Evolutionary conservation across 352 stramenopile species (phyloP).

Genomic region (Phytophthora multivora): DNA sequence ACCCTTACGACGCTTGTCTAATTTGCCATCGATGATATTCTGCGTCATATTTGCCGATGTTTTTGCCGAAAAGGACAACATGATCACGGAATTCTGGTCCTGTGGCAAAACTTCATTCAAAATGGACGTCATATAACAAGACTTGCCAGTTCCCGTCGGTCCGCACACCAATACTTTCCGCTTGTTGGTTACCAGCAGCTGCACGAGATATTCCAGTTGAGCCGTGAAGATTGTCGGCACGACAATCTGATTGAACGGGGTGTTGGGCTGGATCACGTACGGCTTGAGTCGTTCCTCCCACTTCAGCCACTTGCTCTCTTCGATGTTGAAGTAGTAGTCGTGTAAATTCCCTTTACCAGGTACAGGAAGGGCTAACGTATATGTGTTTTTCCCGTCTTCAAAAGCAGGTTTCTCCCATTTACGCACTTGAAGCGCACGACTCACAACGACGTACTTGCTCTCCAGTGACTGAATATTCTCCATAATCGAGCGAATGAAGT

Average conservation of each 20-base stretch:
- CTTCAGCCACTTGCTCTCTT: conserved; percentile 87
- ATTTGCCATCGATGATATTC: conserved; percentile 95
- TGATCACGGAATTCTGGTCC: conserved; percentile 87
- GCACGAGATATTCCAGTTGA: conserved; percentile 89
- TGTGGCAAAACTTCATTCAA: conserved; percentile 80
- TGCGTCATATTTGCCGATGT: conserved; percentile 95
- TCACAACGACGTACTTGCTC: conserved; percentile 76
- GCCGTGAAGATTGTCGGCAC: conserved; percentile 94
- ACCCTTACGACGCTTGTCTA: conserved; percentile 93
- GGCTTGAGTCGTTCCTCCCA: conserved; percentile 91
- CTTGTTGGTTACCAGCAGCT: conserved; percentile 81
- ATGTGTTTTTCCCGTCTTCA: conserved; percentile 64
- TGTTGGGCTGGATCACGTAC: conserved; percentile 86
- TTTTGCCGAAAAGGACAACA: conserved; percentile 93
- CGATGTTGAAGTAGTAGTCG: conserved; percentile 88
- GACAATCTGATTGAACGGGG: conserved; percentile 92
- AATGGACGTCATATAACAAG: conserved; percentile 90
- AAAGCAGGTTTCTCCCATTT: conserved; percentile 81
- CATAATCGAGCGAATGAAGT: conserved; percentile 82
- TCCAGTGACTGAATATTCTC: conserved; percentile 76
- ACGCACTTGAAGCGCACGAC: conserved; percentile 78
- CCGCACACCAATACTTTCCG: conserved; percentile 92
- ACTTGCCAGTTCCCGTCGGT: conserved; percentile 94
- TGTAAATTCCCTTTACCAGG: conserved; percentile 81
- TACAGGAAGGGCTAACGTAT: conserved; percentile 52